A percentile compares a stretch with the other conserved stretches of the same genome.
Conservation (phyloP, 2,329 filamentous ascomycete genomes). For the Herpotrichia juniperi region DNA sequence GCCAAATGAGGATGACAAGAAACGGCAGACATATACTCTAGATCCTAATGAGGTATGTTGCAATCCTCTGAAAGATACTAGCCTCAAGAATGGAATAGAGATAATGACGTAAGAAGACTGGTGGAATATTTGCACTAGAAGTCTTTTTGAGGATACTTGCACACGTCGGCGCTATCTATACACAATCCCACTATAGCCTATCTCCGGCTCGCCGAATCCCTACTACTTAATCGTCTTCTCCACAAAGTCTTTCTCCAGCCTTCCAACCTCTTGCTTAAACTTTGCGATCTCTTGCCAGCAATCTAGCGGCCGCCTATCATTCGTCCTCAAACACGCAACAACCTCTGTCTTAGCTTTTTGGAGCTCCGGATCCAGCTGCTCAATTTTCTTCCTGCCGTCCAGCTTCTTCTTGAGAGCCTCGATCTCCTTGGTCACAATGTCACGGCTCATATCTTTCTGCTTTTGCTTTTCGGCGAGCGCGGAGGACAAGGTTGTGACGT, state of each 20-base stretch:
- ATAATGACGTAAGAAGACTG: neutral
- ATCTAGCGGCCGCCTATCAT: conserved; percentile 87
- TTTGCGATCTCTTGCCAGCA: conserved; percentile 92
- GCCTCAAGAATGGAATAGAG: neutral
- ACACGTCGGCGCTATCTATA: conserved; percentile 27
- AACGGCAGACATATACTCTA: no score
- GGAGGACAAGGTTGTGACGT: conserved; percentile 42
- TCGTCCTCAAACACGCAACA: conserved; percentile 78
- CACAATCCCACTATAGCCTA: conserved; percentile 15
- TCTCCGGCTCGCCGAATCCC: neutral
- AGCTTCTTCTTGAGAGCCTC: conserved; percentile 59
- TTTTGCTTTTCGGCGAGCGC: conserved; percentile 48
- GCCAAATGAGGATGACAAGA: no score
- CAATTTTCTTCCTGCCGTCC: conserved; percentile 61
- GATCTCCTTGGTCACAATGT: conserved; percentile 63
- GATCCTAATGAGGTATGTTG: neutral
- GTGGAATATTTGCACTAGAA: neutral
- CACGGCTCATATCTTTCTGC: conserved; percentile 56
- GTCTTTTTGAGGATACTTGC: neutral
- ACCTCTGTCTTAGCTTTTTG: conserved; percentile 77
- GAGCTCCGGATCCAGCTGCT: conserved; percentile 71
- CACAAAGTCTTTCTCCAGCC: conserved; percentile 86
- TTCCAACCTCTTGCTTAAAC: conserved; percentile 88
- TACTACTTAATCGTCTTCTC: conserved; percentile 71
- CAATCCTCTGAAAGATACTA: neutral